A percentile compares a stretch with the other conserved stretches of the same genome.
These are phyloP conservation scores for Blastocystis sp. DNA, from an alignment of 352 stramenopile species.

Conservation along the genomic window DNA sequence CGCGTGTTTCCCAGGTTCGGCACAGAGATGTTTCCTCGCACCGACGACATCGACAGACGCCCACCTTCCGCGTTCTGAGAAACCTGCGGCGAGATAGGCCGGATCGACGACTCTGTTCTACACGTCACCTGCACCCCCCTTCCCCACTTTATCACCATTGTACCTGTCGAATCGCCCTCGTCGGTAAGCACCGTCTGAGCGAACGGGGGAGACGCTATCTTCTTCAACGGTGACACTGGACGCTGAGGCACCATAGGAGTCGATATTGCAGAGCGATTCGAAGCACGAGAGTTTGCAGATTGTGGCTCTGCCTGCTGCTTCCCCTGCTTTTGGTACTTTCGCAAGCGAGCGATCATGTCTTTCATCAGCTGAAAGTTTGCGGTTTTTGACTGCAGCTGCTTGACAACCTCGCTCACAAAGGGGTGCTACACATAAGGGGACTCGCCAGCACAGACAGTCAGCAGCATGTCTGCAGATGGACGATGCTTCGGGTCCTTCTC, in stretches of 20 bases:
- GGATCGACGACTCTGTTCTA: not conserved
- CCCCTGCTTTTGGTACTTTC: not conserved
- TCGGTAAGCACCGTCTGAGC: not conserved
- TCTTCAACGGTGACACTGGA: not conserved
- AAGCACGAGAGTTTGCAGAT: not conserved
- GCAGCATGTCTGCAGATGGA: constrained; percentile 40
- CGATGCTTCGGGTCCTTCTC: constrained; percentile 63
- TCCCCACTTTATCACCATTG: not conserved
- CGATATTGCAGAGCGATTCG: not conserved
- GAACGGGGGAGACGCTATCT: not conserved
- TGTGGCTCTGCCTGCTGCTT: not conserved
- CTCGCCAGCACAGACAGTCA: not conserved
- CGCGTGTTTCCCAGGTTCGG: no score
- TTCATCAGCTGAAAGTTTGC: not conserved
- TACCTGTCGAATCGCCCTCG: not conserved
- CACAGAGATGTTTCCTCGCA: no score
- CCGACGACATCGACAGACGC: no score
- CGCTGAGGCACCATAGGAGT: not conserved
- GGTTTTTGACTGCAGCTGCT: not conserved
- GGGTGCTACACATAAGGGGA: not conserved
- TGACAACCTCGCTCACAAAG: not conserved
- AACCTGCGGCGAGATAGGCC: not conserved
- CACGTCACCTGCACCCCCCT: not conserved
- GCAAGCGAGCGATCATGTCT: not conserved
- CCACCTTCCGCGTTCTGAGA: not conserved